A percentile compares a stretch with the other conserved stretches of the same genome.
These are phyloP conservation scores for Aspergillus campestris DNA, from an alignment of 495 filamentous ascomycete genomes.

Conservation along the genomic window DNA sequence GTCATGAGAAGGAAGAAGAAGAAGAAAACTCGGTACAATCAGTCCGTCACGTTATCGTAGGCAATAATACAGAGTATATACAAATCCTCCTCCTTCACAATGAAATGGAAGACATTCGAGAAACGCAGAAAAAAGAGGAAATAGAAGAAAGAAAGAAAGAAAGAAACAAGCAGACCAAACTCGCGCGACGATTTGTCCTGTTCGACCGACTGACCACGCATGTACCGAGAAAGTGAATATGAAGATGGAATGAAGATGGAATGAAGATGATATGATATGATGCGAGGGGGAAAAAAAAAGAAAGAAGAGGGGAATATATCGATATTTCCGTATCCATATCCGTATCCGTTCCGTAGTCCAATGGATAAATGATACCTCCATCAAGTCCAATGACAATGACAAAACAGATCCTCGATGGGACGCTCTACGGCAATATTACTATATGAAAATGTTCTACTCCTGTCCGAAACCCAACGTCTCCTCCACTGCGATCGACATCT, in stretches of 20 bases:
- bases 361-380: background rate
- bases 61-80: too few relatives aligned
- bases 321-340: background rate
- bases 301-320: slow-evolving; percentile 4
- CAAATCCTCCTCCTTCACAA: too few relatives aligned
- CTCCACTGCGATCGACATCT: slow-evolving; percentile 93
- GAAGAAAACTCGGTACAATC: too few relatives aligned
- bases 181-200: background rate
- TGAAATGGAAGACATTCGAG: background rate
- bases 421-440: background rate
- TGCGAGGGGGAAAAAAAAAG: slow-evolving; percentile 5
- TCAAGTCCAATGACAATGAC: too few relatives aligned
- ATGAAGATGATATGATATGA: background rate
- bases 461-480: slow-evolving; percentile 99
- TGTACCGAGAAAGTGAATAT: background rate
- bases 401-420: too few relatives aligned
- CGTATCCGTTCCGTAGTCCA: background rate
- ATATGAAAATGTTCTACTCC: slow-evolving; percentile 50
- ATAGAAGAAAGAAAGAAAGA: background rate
- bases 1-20: too few relatives aligned
- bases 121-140: background rate
- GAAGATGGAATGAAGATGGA: background rate
- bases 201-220: background rate
- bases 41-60: too few relatives aligned
- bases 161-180: background rate